These are phyloP conservation scores for Coniophora puteana DNA, from an alignment of 1,284 basidiomycete species.

Conservation along the genomic window DNA sequence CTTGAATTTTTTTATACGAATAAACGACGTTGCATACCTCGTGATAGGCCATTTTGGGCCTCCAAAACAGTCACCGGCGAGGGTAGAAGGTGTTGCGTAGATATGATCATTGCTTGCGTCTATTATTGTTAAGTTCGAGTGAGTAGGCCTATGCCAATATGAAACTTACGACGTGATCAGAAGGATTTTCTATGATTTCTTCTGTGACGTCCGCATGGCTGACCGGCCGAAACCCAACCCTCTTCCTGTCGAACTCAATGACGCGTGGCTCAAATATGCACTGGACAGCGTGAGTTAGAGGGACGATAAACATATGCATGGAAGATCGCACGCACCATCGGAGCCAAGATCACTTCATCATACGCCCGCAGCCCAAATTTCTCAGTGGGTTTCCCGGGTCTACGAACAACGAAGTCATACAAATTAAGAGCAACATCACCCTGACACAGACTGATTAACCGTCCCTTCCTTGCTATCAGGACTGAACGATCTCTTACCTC, in stretches of 20 bases:
- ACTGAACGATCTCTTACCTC: conserved; percentile 54
- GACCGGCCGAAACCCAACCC: conserved; percentile 42
- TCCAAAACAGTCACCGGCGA: conserved; percentile 14
- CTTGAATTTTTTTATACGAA: not conserved
- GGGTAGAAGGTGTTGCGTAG: conserved; percentile 74
- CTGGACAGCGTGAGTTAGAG: conserved; percentile 38
- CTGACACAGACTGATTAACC: conserved; percentile 35
- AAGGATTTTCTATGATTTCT: conserved; percentile 64
- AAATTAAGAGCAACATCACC: conserved; percentile 83
- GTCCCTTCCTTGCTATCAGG: conserved; percentile 5
- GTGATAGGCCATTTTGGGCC: conserved; percentile 21
- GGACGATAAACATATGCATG: conserved; percentile 1
- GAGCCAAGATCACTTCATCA: conserved; percentile 94
- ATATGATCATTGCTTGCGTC: conserved; percentile 84
- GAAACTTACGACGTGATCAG: conserved; percentile 57
- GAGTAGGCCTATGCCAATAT: conserved; percentile 5
- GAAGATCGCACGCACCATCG: conserved; percentile 63
- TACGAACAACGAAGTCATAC: conserved; percentile 86
- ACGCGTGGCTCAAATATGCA: conserved; percentile 91
- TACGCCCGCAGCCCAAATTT: conserved; percentile 93
- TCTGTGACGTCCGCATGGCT: conserved; percentile 61
- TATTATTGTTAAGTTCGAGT: conserved; percentile 31
- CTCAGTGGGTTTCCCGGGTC: conserved; percentile 71
- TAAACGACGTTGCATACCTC: conserved; percentile 17
- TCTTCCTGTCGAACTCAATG: conserved; percentile 85